phyloP scores from a whole-genome alignment of 2,329 filamentous ascomycete species.

The Fusarium camptoceras region DNA sequence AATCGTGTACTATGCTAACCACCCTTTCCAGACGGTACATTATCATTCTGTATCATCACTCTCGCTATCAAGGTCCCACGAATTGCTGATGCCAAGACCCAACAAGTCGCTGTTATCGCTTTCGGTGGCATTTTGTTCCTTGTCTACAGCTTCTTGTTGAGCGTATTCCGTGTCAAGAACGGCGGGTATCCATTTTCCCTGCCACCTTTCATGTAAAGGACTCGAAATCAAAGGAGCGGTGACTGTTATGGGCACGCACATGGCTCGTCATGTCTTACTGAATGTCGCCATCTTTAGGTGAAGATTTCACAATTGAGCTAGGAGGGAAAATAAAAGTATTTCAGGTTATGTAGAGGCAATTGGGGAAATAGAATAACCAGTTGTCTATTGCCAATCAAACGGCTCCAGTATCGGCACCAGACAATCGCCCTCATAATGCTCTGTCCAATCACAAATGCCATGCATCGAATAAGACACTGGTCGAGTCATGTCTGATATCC shows the following conservation, averaged over 20 bases:
- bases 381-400: not conserved
- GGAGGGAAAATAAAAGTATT: not conserved
- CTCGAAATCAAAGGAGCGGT: not conserved
- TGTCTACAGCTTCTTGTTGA: constrained; percentile 94
- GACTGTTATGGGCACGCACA: not conserved
- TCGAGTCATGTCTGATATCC: not conserved
- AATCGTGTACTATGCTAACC: not conserved
- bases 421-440: not conserved
- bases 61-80: constrained; percentile 93
- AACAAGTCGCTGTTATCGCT: constrained; percentile 83
- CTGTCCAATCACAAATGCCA: too few species aligned
- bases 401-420: not conserved
- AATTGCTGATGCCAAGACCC: constrained; percentile 79
- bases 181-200: constrained; percentile 93
- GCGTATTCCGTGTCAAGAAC: constrained; percentile 95
- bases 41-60: constrained; percentile 92
- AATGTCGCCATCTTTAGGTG: not conserved
- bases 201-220: constrained; percentile 80
- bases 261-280: not conserved
- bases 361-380: not conserved
- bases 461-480: not conserved
- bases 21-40: constrained; percentile 64
- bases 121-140: constrained; percentile 83
- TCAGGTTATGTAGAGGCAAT: not conserved
- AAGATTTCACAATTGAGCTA: not conserved